Base-by-base conservation (phyloP, 805 yeast genomes). In the Nakazawaea peltata region DNA sequence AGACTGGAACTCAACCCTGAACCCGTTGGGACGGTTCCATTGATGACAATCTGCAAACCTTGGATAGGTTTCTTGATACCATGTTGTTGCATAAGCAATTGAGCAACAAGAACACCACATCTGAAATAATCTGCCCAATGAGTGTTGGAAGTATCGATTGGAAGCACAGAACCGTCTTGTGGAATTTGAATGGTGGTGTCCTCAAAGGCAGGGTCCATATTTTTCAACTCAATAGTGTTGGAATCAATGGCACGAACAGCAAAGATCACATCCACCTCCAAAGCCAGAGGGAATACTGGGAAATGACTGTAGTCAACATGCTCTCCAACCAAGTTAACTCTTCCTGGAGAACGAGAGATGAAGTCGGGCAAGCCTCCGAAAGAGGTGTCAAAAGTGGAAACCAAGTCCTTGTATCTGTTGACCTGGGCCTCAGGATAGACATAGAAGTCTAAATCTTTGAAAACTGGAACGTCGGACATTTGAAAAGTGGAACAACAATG, bases 301-400 rank as follows among this genome's bases (percentile, higher is more conserved):
- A 74, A 80, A 46, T 70, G 67, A 44, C 73, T 70, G 51, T 79
- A 80, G 56, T 80, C 87, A 37, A 80, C 73, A 49, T 80, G 88
- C 44, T 80, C 87, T 25, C 88, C 87, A 37, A 80, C 76, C 40
- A 80, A 58, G 51, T 79, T 80, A 35, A 80, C 87, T 45, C 88
- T 60, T 22, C 87, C 87, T n/a, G 88, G 87, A 12, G 82, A 71
- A 33, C 86, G 62, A 16, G 77, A 59, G 26, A 74, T 54, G 47
- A 76, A 68, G 23, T 63, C 67, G 4, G 72, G 69, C 5, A 51
- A 47, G 13, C 44, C 44, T 34, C 55, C 63, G 43, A 62, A 71
- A 3, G 42, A 32, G 7, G 41, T 19, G 1, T 36, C 19, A 29
- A 45, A 45, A n/a, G 31, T 33, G 5, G 14, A 12, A 16, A 31